Evolutionary conservation across 2,329 filamentous ascomycete species (phyloP).

Genomic region (Sporothrix pseudoabietina): DNA sequence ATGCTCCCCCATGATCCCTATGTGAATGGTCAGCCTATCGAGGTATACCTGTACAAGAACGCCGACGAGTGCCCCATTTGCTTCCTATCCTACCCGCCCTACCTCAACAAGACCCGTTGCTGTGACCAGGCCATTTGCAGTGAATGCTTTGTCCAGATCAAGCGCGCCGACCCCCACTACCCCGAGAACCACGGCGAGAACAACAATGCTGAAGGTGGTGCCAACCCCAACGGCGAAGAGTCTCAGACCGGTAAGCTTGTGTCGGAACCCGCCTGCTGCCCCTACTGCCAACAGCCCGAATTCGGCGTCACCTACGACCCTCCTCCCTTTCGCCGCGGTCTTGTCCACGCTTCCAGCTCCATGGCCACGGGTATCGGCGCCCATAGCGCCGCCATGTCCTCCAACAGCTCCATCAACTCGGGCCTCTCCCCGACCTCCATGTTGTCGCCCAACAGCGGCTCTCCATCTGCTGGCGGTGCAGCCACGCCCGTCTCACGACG

Average conservation of each 20-base stretch:
- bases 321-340: constrained; percentile 82
- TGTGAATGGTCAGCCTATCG: constrained; percentile 90
- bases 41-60: constrained; percentile 92
- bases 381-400: constrained; percentile 74
- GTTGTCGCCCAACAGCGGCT: constrained; percentile 38
- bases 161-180: constrained; percentile 86
- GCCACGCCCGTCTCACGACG: constrained; percentile 42
- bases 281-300: constrained; percentile 92
- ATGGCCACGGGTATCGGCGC: constrained; percentile 44
- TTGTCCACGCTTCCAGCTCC: constrained; percentile 65
- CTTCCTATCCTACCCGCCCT: constrained; percentile 92
- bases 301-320: constrained; percentile 95
- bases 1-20: constrained; percentile 78
- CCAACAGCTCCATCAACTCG: constrained; percentile 76
- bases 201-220: constrained; percentile 47
- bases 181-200: constrained; percentile 71
- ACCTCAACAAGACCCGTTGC: constrained; percentile 90
- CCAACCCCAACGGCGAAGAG: constrained; percentile 44
- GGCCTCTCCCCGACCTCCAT: constrained; percentile 46
- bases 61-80: constrained; percentile 92
- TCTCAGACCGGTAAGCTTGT: constrained; percentile 68
- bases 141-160: constrained; percentile 98
- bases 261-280: constrained; percentile 88
- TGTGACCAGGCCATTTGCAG: constrained; percentile 97
- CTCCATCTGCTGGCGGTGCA: constrained; percentile 36